A percentile compares a stretch with the other conserved stretches of the same genome.
phyloP scores from a whole-genome alignment of 345 rosid genomes.

The Cardamine occulta region DNA sequence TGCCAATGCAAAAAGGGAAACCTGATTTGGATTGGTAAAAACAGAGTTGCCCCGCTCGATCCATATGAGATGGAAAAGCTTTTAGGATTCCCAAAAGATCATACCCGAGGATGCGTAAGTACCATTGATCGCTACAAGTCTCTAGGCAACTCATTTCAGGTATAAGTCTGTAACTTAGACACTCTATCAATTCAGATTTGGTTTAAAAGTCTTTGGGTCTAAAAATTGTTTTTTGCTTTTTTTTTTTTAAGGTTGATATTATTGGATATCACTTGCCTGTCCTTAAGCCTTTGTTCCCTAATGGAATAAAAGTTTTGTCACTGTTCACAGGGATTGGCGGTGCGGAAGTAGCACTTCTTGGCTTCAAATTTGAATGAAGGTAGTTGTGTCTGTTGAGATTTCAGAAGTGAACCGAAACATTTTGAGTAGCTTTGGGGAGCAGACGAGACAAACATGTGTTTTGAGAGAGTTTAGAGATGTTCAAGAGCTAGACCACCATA shows the following conservation, averaged over 20 bases:
- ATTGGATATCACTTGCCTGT: conserved; percentile 27
- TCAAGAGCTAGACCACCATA: background rate
- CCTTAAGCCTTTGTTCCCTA: conserved; percentile 8
- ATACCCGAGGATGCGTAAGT: no score
- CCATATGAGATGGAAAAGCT: conserved; percentile 61
- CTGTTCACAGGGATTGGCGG: no score
- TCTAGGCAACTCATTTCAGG: conserved; percentile 35
- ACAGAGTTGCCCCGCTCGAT: conserved; percentile 56
- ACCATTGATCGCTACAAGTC: conserved; percentile 19
- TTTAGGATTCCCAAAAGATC: conserved; percentile 43
- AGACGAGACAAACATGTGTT: conserved; percentile 20
- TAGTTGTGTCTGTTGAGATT: no score
- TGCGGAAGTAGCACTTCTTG: no score
- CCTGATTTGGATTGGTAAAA: conserved; percentile 46
- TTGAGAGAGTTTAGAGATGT: conserved; percentile 19
- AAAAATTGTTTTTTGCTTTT: background rate
- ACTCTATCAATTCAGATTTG: background rate
- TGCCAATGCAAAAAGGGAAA: conserved; percentile 33
- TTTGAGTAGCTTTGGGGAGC: conserved; percentile 34
- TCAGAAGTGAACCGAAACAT: no score
- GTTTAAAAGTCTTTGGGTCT: background rate
- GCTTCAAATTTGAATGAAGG: no score
- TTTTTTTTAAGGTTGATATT: conserved; percentile 17
- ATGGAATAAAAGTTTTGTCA: no score
- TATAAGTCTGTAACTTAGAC: conserved; percentile 15